Conservation (phyloP, 1,284 basidiomycete genomes). For the Nidula niveotomentosa region DNA sequence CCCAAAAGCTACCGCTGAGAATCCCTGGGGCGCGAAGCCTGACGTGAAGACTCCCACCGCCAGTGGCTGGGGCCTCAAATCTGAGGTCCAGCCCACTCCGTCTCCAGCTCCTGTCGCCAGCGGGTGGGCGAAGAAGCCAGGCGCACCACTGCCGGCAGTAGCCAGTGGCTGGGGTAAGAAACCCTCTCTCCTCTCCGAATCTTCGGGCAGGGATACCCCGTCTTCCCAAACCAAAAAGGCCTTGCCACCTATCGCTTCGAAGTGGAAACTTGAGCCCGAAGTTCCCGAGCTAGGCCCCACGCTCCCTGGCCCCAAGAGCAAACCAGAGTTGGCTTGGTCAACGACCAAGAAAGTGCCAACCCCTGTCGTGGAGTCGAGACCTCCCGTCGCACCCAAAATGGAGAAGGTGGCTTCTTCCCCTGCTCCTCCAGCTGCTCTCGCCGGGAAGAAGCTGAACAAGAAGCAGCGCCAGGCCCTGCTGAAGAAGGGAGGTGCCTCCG, state of each 20-base stretch:
- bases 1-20: neutral
- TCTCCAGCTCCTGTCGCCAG: constrained; percentile 16
- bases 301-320: neutral
- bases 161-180: constrained; percentile 17
- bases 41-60: constrained; percentile 5
- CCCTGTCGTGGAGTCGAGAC: constrained; percentile 7
- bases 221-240: neutral
- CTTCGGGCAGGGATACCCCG: neutral
- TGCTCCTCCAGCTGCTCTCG: constrained; percentile 3
- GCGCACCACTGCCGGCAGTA: neutral
- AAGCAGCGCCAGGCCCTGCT: constrained; percentile 18
- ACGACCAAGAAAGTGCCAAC: constrained; percentile 3
- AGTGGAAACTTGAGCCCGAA: constrained; percentile 1
- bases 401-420: neutral
- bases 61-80: constrained; percentile 11
- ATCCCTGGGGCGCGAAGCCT: constrained; percentile 7
- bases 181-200: constrained; percentile 1
- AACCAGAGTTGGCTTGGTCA: too few relatives aligned
- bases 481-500: constrained; percentile 15
- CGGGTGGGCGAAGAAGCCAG: constrained; percentile 11
- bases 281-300: neutral
- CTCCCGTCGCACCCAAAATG: neutral
- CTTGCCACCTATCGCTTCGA: constrained; percentile 8
- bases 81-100: constrained; percentile 6
- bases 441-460: constrained; percentile 20